Evolutionary conservation across 176 grass and related monocot species (phyloP), one percentile per base, ranked within the genome.

Genomic region (Oryza glumipatula): DNA sequence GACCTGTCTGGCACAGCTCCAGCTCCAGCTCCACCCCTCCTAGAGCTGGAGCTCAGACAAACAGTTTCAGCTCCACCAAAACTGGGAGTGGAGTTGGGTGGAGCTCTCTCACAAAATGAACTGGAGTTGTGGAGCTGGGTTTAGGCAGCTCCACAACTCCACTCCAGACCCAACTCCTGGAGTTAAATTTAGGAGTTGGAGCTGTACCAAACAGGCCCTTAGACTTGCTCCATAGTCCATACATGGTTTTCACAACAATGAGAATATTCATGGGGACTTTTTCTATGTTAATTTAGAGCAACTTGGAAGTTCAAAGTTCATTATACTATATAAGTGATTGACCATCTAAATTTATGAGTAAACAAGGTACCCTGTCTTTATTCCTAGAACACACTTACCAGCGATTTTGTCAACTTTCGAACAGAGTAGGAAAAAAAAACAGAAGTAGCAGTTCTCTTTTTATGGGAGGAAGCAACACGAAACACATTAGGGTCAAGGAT

Each of bases 151-250:
- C n/a, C n/a, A n/a, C n/a, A n/a, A n/a, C n/a, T n/a, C n/a, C n/a
- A n/a, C n/a, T n/a, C n/a, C n/a, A n/a, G n/a, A n/a, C n/a, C n/a
- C n/a, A n/a, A n/a, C n/a, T n/a, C n/a, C n/a, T n/a, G n/a, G n/a
- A n/a, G n/a, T n/a, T n/a, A n/a, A n/a, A n/a, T n/a, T n/a, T n/a
- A n/a, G n/a, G n/a, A n/a, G n/a, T n/a, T n/a, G n/a, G n/a, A n/a
- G n/a, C n/a, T n/a, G n/a, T n/a, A n/a, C n/a, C n/a, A n/a, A n/a
- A n/a, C n/a, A n/a, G n/a, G n/a, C n/a, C n/a, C n/a, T n/a, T n/a
- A 70, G 21, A 71, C 21, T 71, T 12, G 39, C 38, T 76, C 24
- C 66, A 43, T 76, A 70, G 26, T 76, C 24, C 51, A 43, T 76
- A 70, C 4, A 68, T 0, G 3, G 38, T 5, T 72, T 78, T 71